A percentile compares a stretch with the other conserved stretches of the same genome.
phyloP scores from a whole-genome alignment of 2,329 filamentous ascomycete genomes.

The Fusarium oxysporum region DNA sequence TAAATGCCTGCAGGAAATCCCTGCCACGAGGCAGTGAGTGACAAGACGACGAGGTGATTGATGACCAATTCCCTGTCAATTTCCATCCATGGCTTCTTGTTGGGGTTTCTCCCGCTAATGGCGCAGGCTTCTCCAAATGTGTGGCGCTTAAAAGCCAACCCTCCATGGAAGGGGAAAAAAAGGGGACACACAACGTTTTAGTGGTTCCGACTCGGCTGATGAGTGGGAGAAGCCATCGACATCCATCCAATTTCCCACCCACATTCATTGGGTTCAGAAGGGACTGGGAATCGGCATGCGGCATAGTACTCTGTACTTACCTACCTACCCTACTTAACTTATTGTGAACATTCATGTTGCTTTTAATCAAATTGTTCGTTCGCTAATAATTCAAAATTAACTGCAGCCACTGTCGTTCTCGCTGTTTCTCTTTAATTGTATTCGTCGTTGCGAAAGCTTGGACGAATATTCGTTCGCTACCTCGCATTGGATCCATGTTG shows the following conservation, averaged over 20 bases:
- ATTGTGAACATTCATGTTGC: conserved; percentile 6
- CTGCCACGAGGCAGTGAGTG: conserved; percentile 3
- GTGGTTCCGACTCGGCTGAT: conserved; percentile 41
- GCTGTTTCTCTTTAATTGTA: conserved; percentile 13
- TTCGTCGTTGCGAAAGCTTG: conserved; percentile 9
- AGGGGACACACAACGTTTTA: conserved; percentile 39
- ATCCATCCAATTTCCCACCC: conserved; percentile 42
- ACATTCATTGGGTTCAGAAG: conserved; percentile 38
- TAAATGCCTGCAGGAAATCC: conserved; percentile 25
- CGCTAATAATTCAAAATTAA: neutral
- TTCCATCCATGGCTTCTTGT: conserved; percentile 9
- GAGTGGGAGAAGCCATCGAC: conserved; percentile 44
- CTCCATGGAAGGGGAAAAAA: conserved; percentile 30
- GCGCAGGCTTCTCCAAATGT: conserved; percentile 25
- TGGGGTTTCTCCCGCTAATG: conserved; percentile 5
- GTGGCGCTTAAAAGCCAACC: conserved; percentile 28
- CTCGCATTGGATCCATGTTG: conserved; percentile 5
- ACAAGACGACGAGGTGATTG: conserved; percentile 23
- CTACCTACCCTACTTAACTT: neutral
- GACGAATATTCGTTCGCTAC: conserved; percentile 6
- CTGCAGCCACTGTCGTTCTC: conserved; percentile 9
- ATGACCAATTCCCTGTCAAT: conserved; percentile 15
- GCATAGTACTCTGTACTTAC: neutral
- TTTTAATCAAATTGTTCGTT: conserved; percentile 10
- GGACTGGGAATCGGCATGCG: conserved; percentile 36